phyloP scores from a whole-genome alignment of 2,329 filamentous ascomycete species.

The Orbilia oligospora region DNA sequence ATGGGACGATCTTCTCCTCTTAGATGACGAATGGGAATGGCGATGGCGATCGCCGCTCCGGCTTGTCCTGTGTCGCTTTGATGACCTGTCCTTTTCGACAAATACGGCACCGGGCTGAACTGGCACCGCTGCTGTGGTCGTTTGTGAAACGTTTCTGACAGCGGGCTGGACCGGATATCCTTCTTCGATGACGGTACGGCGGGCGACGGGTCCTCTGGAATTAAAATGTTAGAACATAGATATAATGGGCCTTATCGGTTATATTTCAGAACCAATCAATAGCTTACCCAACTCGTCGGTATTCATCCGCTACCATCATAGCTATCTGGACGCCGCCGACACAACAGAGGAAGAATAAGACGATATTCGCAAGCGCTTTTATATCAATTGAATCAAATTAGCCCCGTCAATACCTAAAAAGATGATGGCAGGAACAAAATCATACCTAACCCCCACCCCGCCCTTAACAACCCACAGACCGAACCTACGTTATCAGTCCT shows the following conservation, averaged over 20 bases:
- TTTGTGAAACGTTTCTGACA: slow-evolving; percentile 53
- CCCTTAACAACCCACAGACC: slow-evolving; percentile 50
- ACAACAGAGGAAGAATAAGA: slow-evolving; percentile 50
- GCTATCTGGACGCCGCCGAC: slow-evolving; percentile 40
- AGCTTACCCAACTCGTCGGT: slow-evolving; percentile 48
- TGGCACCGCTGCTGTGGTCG: slow-evolving; percentile 48
- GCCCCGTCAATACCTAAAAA: neutral
- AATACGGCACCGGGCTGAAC: slow-evolving; percentile 33
- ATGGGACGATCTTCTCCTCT: slow-evolving; percentile 33
- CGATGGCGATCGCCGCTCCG: slow-evolving; percentile 43
- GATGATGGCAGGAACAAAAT: neutral
- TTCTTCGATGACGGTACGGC: slow-evolving; percentile 57
- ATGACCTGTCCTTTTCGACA: slow-evolving; percentile 44
- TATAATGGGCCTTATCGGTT: neutral
- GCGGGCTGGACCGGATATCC: slow-evolving; percentile 50
- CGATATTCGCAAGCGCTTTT: slow-evolving; percentile 45
- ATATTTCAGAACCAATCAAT: too few species aligned
- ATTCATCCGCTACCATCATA: slow-evolving; percentile 49
- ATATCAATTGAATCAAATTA: neutral
- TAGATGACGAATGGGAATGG: slow-evolving; percentile 38
- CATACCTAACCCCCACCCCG: slow-evolving; percentile 54
- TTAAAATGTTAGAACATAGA: slow-evolving; percentile 22
- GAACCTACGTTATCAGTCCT: slow-evolving; percentile 15
- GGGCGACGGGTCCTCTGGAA: slow-evolving; percentile 50
- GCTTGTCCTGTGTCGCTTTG: slow-evolving; percentile 35